These are phyloP conservation scores for Rhodotorula sp. DNA, from an alignment of 1,284 basidiomycete genomes.

Conservation along the genomic window DNA sequence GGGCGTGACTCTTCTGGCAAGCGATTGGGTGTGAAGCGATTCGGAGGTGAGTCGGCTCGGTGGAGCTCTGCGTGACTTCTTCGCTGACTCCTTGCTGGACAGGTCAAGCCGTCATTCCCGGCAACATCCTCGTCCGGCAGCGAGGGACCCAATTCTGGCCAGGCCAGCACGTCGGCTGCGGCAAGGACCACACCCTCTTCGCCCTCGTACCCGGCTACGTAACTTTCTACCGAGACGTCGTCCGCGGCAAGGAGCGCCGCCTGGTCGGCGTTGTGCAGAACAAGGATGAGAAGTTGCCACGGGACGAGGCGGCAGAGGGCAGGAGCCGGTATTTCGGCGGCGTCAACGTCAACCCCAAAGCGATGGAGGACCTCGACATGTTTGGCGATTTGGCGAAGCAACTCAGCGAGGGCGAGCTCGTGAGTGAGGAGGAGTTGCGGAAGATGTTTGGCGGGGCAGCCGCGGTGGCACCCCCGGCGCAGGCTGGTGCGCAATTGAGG, in stretches of 20 bases:
- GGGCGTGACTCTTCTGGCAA: slow-evolving; percentile 86
- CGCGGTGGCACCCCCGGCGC: background rate
- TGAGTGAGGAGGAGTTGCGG: slow-evolving; percentile 31
- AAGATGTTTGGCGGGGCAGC: slow-evolving; percentile 21
- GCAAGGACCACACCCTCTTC: slow-evolving; percentile 87
- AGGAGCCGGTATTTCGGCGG: slow-evolving; percentile 73
- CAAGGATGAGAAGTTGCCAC: slow-evolving; percentile 70
- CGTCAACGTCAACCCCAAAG: slow-evolving; percentile 53
- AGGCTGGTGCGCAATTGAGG: background rate
- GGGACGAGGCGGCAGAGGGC: slow-evolving; percentile 67
- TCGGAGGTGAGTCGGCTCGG: slow-evolving; percentile 65
- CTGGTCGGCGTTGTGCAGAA: slow-evolving; percentile 75
- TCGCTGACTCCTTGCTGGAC: background rate
- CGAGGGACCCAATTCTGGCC: slow-evolving; percentile 85
- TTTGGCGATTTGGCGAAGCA: background rate
- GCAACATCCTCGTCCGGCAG: slow-evolving; percentile 90
- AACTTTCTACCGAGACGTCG: slow-evolving; percentile 66
- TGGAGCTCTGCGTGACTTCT: background rate
- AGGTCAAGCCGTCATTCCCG: slow-evolving; percentile 85
- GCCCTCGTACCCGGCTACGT: slow-evolving; percentile 84
- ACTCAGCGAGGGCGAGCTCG: background rate
- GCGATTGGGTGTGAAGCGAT: slow-evolving; percentile 88
- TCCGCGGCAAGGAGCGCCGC: slow-evolving; percentile 34
- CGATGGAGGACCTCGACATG: background rate
- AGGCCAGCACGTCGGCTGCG: slow-evolving; percentile 85